Evolutionary conservation across 192 early-diverging fungal genomes (phyloP), one percentile per base, ranked within the genome.

Genomic region (Rhizophagus sp.): DNA sequence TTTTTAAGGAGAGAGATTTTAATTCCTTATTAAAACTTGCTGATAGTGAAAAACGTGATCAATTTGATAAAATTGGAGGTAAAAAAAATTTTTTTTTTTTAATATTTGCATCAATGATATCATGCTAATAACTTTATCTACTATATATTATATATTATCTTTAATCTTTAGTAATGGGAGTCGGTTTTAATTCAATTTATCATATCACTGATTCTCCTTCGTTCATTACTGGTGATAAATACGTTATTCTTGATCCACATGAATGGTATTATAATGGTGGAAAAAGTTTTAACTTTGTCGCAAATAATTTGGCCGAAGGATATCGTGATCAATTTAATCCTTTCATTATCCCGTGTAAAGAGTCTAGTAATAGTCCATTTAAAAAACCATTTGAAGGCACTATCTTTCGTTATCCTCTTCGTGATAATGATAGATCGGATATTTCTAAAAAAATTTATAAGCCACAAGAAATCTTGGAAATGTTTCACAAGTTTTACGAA

Each of bases 351-450:
- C 5, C 15, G 2, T 57, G 52, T 19, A 6, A 57, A 22, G 30
- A 30, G 30, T 30, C 30, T 30, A 30, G 30, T 30, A 30, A 0
- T 30, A 30, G 30, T 30, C 30, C 30, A 30, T 30, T 30, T 30
- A 30, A 30, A 30, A 17, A 57, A 22, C 3, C 17, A n/a, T 57
- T 57, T n/a, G 19, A 57, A 8, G 85, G 85, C 25, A 86, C 85
- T 1, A 68, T 86, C 7, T 86, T 86, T 30, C 78, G 85, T 3
- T 85, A 83, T 65, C 84, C 85, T 9, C 70, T 86, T 11, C 83
- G 84, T 36, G 83, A 36, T 36, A 4, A 36, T 36, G 34, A 84
- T 47, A 68, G 9, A 2, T 86, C 85, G 0, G 13, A 74, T 8
- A 62, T 86, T 0, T 83, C 85, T 2, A 73, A 70, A 7, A 70